Evolutionary conservation across 805 yeast genomes (phyloP).

Genomic region (Saturnispora hagleri): DNA sequence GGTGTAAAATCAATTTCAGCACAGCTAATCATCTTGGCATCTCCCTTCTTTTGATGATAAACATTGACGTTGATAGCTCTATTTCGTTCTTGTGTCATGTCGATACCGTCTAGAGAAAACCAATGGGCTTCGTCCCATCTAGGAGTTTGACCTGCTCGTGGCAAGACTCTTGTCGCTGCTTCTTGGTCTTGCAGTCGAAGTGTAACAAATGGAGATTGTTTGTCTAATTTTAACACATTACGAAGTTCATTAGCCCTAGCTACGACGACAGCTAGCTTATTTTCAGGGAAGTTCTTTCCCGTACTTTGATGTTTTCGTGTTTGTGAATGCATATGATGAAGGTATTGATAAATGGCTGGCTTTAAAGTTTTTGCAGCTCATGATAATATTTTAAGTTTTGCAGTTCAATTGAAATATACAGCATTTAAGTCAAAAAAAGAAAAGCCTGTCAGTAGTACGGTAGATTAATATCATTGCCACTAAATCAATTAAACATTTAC

Average conservation of each 20-base stretch:
- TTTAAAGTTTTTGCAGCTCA: not conserved
- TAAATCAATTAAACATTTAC: no score
- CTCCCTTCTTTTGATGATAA: slow-evolving; percentile 74
- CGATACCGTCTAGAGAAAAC: slow-evolving; percentile 54
- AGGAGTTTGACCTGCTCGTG: slow-evolving; percentile 93
- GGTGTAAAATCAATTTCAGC: slow-evolving; percentile 68
- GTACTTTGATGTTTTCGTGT: not conserved
- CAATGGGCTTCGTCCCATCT: slow-evolving; percentile 72
- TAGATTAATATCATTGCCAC: no score
- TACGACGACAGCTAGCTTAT: slow-evolving; percentile 64
- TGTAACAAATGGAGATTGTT: slow-evolving; percentile 87
- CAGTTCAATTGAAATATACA: not conserved
- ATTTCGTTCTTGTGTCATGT: slow-evolving; percentile 25
- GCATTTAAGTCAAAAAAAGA: no score
- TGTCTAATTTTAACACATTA: slow-evolving; percentile 76
- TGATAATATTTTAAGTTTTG: not conserved
- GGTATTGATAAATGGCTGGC: not conserved
- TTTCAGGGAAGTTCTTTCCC: slow-evolving; percentile 23
- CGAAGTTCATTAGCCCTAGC: slow-evolving; percentile 80
- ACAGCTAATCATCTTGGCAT: slow-evolving; percentile 83
- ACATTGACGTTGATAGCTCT: slow-evolving; percentile 63
- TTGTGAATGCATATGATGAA: not conserved
- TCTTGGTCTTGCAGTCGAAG: slow-evolving; percentile 75
- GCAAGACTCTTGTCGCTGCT: slow-evolving; percentile 65
- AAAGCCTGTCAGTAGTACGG: no score